Evolutionary conservation across 148 eudicot species (phyloP).

Genomic region (Nepenthes mirabilis): DNA sequence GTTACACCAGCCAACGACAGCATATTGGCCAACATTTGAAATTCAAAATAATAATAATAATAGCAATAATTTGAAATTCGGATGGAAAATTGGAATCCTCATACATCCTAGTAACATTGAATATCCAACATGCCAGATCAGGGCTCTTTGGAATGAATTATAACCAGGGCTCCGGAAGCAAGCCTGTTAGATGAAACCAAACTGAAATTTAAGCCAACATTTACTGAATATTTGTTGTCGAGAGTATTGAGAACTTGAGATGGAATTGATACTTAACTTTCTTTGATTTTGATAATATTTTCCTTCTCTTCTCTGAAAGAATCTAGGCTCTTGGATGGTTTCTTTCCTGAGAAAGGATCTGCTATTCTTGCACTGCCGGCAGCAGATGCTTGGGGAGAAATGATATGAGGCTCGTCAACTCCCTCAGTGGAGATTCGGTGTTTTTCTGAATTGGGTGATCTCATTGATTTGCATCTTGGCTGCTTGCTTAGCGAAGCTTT

Average conservation of each 20-base stretch:
- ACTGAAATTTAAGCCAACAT: constrained; percentile 19
- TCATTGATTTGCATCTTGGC: constrained; percentile 62
- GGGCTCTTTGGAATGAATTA: constrained; percentile 58
- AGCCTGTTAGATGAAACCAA: constrained; percentile 57
- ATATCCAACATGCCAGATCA: not conserved
- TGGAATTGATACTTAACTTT: constrained; percentile 58
- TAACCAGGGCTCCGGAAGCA: constrained; percentile 91
- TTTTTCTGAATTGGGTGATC: constrained; percentile 74
- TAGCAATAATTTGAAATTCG: too few relatives aligned
- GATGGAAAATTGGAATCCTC: too few relatives aligned
- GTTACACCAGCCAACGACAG: too few relatives aligned
- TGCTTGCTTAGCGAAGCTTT: constrained; percentile 54
- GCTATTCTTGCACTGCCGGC: constrained; percentile 54
- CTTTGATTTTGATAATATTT: constrained; percentile 66
- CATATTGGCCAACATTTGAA: too few relatives aligned
- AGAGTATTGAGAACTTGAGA: not conserved
- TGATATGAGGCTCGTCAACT: constrained; percentile 28
- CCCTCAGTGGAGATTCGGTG: constrained; percentile 57
- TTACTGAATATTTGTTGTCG: constrained; percentile 1
- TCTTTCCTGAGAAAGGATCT: constrained; percentile 29
- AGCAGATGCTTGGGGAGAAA: constrained; percentile 22
- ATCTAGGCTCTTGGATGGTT: constrained; percentile 21
- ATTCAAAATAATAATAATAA: too few relatives aligned
- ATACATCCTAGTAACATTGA: too few relatives aligned
- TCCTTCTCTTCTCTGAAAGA: constrained; percentile 42